Conservation (phyloP, 345 rosid species). For the Adansonia digitata region DNA sequence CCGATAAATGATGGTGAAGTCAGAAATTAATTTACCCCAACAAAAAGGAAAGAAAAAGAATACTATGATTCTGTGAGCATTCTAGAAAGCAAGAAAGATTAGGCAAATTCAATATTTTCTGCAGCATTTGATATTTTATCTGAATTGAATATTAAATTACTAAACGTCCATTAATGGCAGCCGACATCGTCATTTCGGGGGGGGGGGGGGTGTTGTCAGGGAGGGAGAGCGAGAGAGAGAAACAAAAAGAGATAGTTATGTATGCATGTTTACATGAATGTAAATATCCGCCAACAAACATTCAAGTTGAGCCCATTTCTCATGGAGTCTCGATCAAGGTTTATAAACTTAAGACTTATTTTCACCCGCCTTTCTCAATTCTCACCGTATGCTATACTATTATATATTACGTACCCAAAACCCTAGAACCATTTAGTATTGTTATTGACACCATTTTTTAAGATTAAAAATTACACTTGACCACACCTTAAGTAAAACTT, state of each 20-base stretch:
- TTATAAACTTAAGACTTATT: constrained; percentile 19
- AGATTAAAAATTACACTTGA: too few relatives aligned
- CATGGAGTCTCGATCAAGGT: constrained; percentile 33
- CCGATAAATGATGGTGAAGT: too few relatives aligned
- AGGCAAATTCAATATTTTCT: neutral
- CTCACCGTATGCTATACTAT: neutral
- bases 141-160: neutral
- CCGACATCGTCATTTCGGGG: constrained; percentile 20
- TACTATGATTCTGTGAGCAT: neutral
- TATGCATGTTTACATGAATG: constrained; percentile 38
- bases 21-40: neutral
- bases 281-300: constrained; percentile 68
- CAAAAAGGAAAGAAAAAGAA: neutral
- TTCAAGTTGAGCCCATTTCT: constrained; percentile 53
- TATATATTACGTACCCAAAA: neutral
- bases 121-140: constrained; percentile 3
- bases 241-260: neutral
- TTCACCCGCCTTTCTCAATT: constrained; percentile 19
- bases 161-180: neutral
- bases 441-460: too few relatives aligned
- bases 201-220: too few relatives aligned
- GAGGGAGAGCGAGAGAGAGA: too few relatives aligned
- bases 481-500: too few relatives aligned
- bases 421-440: too few relatives aligned
- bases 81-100: neutral